Base-by-base conservation (phyloP, 495 filamentous ascomycete species). In the Talaromyces proteolyticus region DNA sequence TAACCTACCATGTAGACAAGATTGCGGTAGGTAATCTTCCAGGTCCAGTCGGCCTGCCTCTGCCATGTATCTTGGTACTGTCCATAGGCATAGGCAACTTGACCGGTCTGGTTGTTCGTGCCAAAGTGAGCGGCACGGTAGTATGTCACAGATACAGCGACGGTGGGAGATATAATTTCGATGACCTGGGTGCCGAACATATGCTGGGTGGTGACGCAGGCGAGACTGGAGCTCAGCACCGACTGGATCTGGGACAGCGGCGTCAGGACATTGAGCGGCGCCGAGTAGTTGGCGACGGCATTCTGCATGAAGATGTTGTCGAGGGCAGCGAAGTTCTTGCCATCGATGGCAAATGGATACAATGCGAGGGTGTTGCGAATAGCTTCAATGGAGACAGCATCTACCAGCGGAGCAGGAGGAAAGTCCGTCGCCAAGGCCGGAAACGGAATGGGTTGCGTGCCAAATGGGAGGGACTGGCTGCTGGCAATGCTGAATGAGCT, bases 1-100 rank as follows among this genome's bases (percentile, higher is more conserved):
- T 14, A 14, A 36, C 42, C 5, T 53, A 67, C 66, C 65, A 66
- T 69, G 45, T 68, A 69, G 21, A 66, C 65, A 50, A 69, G 26
- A 29, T 59, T 62, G 10, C 59, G 53, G 48, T 57, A 40, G 14
- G 40, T 47, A 49, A 62, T 59, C 6, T 56, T 44, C 59, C 59
- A 62, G 1, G 42, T 49, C 51, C 48, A 58, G 47, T 20, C 29
- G 22, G 11, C 5, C n/a, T 53, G 39, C 49, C 49, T 49, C 8
- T 53, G 24, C 60, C 54, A 62, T 7, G 44, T 51, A 54, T 70
- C 65, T 53, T 62, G 55, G 49, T 63, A 67, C 47, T 67, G 59
- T 8, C 62, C 66, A 52, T 64, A 64, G 3, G 63, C 53, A 36
- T 58, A 63, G 20, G 53, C 22, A 2, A 62, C 60, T 26, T 64